Evolutionary conservation across 352 stramenopile species (phyloP).

Genomic region (Sclerospora graminicola): DNA sequence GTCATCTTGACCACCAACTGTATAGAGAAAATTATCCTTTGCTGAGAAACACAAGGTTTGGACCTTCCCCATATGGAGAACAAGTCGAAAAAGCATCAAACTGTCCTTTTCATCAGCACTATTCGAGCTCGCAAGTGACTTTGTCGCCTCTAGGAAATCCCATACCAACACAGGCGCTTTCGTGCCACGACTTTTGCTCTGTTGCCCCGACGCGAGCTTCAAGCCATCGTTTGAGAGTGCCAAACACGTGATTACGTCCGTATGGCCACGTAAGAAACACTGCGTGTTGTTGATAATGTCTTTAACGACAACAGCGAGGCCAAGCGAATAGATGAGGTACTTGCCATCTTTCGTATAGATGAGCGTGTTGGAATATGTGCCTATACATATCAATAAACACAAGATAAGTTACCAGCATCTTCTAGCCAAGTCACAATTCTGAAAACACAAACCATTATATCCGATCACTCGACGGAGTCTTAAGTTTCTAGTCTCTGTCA

Average conservation of each 20-base stretch:
- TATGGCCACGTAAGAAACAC: conserved; percentile 89
- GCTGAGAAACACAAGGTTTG: conserved; percentile 89
- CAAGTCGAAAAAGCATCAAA: conserved; percentile 85
- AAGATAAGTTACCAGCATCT: neutral
- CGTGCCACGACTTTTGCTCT: conserved; percentile 90
- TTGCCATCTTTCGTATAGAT: conserved; percentile 75
- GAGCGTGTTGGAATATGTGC: conserved; percentile 54
- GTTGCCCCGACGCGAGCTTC: conserved; percentile 85
- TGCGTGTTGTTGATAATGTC: conserved; percentile 66
- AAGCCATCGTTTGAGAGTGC: conserved; percentile 86
- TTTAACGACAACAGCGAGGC: conserved; percentile 74
- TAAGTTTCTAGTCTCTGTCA: conserved; percentile 65
- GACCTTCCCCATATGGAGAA: conserved; percentile 92
- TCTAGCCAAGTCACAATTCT: too few relatives aligned
- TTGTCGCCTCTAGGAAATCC: conserved; percentile 85
- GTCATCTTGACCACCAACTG: conserved; percentile 92
- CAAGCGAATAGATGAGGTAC: conserved; percentile 82
- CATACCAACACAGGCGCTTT: conserved; percentile 92
- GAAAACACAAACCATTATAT: conserved; percentile 66
- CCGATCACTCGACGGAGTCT: conserved; percentile 68
- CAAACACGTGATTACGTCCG: conserved; percentile 89
- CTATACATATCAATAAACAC: conserved; percentile 8
- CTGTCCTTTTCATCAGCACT: conserved; percentile 35
- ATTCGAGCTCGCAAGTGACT: conserved; percentile 45
- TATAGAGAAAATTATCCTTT: conserved; percentile 84